Evolutionary conservation across 2,329 filamentous ascomycete species (phyloP), one percentile per base, ranked within the genome.

Genomic region (Alternaria triticina): DNA sequence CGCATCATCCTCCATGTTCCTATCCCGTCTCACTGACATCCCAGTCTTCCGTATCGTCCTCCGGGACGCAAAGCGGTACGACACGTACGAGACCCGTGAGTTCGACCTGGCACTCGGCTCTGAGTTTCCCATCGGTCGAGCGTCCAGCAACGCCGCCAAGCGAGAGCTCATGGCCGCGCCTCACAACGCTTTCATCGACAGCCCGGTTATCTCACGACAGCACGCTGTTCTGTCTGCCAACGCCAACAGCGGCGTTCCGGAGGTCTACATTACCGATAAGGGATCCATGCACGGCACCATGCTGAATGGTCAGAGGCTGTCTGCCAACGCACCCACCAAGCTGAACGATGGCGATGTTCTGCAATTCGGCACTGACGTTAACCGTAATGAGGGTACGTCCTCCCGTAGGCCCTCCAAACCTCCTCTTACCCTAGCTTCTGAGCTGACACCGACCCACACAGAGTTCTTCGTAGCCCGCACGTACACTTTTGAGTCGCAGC

Each of bases 141-240:
- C 82, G 1, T 85, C 83, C 11, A 79, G 73, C 57, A 81, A 77
- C 57, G 65, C 73, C 6, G 49, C 68, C 68, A 82, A 82, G 71
- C 71, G 74, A 66, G 84, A 79, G 44, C 78, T 82, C 44, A 73
- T 78, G 57, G 75, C 83, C 69, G 74, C 79, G 64, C 40, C 70
- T 6, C 77, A 86, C 68, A 93, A 93, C 76, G 87, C 84, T 15
- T 92, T 85, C 84, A 90, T 92, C 62, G 87, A 92, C 67, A 90
- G 87, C 60, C 87, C 90, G 0, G 90, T 93, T 36, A 90, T 93
- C 83, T 92, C 90, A 23, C 84, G 91, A 47, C 76, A 87, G 11
- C 91, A 93, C 78, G 91, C 90, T 15, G 79, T 86, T 56, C 68
- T 83, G 40, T 76, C 71, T 3, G 68, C 68, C 45, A 68, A 73